Evolutionary conservation across 345 rosid genomes (phyloP).

Genomic region (Psidium friedrichsthalianum): DNA sequence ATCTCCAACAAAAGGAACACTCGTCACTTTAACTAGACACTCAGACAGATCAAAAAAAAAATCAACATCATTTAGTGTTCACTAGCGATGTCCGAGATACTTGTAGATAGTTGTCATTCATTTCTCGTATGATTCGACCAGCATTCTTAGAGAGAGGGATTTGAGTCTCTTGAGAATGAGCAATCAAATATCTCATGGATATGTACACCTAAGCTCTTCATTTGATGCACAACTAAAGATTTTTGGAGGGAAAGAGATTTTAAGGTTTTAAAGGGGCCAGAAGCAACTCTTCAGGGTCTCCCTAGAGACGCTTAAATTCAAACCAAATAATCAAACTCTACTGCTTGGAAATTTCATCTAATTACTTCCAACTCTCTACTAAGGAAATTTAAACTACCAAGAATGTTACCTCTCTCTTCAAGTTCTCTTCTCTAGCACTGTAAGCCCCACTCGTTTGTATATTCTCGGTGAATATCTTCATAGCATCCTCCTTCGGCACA

Average conservation of each 20-base stretch:
- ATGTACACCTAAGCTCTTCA: neutral
- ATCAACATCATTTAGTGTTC: neutral
- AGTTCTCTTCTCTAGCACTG: slow-evolving; percentile 84
- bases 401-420: slow-evolving; percentile 68
- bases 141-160: neutral
- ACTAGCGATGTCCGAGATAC: neutral
- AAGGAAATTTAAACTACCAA: neutral
- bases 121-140: neutral
- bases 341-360: neutral
- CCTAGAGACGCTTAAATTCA: neutral
- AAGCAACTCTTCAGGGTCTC: neutral
- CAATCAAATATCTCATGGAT: neutral
- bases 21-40: neutral
- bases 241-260: neutral
- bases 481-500: slow-evolving; percentile 62
- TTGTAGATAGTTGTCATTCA: neutral
- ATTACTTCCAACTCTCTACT: neutral
- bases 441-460: slow-evolving; percentile 96
- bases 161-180: neutral
- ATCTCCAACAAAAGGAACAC: neutral
- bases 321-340: neutral
- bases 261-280: neutral
- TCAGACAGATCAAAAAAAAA: neutral
- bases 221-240: neutral
- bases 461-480: slow-evolving; percentile 81